phyloP scores from a whole-genome alignment of 2,329 filamentous ascomycete genomes.

The Zymoseptoria ardabiliae region DNA sequence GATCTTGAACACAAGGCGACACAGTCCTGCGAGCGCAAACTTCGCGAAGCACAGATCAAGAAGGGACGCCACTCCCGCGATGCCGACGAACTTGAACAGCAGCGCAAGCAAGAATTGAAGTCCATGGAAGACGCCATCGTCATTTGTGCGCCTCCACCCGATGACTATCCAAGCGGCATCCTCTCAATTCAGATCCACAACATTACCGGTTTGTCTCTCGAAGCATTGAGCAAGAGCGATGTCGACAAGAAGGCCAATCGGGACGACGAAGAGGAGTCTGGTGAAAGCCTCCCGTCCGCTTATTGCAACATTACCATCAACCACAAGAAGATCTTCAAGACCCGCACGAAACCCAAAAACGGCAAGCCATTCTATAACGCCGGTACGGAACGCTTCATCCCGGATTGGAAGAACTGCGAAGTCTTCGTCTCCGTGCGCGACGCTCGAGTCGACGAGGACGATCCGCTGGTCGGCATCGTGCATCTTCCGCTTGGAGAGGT shows the following conservation, averaged over 20 bases:
- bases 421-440: constrained; percentile 63
- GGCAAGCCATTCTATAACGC: constrained; percentile 74
- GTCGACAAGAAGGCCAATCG: constrained; percentile 42
- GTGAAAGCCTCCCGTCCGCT: constrained; percentile 58
- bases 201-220: constrained; percentile 60
- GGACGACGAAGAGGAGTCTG: constrained; percentile 51
- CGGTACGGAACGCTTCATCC: constrained; percentile 63
- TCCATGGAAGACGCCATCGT: constrained; percentile 53
- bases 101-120: constrained; percentile 60
- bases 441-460: constrained; percentile 60
- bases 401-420: constrained; percentile 60
- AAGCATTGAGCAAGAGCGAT: constrained; percentile 50
- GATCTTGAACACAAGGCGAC: constrained; percentile 53
- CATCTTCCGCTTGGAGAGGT: constrained; percentile 58
- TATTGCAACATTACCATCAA: constrained; percentile 70
- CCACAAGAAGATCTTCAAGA: constrained; percentile 61
- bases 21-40: constrained; percentile 50
- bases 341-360: constrained; percentile 70
- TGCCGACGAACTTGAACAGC: constrained; percentile 55
- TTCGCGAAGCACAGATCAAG: constrained; percentile 56
- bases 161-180: constrained; percentile 57
- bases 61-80: constrained; percentile 37
- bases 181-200: constrained; percentile 66
- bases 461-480: constrained; percentile 61
- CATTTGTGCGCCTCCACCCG: constrained; percentile 58